Evolutionary conservation across 108 stramenopile species (phyloP).

Genomic region (Epithemia pelagica): DNA sequence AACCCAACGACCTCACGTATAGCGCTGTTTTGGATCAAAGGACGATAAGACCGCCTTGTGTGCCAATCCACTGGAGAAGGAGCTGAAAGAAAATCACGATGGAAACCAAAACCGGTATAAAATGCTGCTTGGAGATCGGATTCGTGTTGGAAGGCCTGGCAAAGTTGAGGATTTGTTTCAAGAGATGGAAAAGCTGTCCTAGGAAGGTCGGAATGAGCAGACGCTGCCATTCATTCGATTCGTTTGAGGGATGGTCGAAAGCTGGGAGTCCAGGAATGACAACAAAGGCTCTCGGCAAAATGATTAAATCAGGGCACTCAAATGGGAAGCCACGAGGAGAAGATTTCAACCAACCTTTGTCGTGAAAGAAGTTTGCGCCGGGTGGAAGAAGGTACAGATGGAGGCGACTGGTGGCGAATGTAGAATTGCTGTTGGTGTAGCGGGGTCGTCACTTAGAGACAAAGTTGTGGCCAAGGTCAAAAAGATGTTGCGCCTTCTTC

Average conservation of each 20-base stretch:
- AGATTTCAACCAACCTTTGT: neutral
- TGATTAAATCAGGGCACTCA: neutral
- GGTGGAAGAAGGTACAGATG: neutral
- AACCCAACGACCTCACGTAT: neutral
- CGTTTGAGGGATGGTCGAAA: slow-evolving; percentile 3
- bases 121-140: neutral
- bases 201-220: neutral
- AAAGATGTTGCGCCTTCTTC: too few species aligned
- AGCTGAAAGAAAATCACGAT: neutral
- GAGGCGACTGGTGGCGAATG: neutral
- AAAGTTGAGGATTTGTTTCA: neutral
- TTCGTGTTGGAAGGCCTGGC: neutral
- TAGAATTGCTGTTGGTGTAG: neutral
- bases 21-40: neutral
- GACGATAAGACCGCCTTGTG: neutral
- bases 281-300: neutral
- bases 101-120: neutral
- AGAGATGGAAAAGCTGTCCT: neutral
- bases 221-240: neutral
- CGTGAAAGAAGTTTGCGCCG: neutral
- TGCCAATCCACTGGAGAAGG: neutral
- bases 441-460: too few species aligned
- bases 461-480: too few species aligned
- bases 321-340: neutral
- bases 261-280: neutral